These are phyloP conservation scores for Fusarium sp. DNA, from an alignment of 2,329 filamentous ascomycete species.

Conservation along the genomic window DNA sequence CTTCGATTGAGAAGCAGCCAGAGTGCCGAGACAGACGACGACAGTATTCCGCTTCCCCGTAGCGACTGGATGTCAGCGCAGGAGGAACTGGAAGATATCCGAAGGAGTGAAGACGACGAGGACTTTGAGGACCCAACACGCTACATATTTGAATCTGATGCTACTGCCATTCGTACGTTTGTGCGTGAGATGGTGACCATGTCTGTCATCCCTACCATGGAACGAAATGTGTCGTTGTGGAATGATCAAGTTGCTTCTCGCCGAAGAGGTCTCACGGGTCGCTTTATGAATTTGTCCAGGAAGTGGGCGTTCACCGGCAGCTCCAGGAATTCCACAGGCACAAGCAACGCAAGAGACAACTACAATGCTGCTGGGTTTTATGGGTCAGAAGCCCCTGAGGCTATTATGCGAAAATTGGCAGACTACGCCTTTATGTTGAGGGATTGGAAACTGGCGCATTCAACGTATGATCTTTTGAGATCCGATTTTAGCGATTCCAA, in stretches of 20 bases:
- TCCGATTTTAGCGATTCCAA: slow-evolving; percentile 94
- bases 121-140: slow-evolving; percentile 75
- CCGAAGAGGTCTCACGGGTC: slow-evolving; percentile 85
- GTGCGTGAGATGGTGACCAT: slow-evolving; percentile 95
- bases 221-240: slow-evolving; percentile 89
- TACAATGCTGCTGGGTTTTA: slow-evolving; percentile 88
- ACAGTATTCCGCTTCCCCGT: slow-evolving; percentile 81
- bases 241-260: slow-evolving; percentile 96
- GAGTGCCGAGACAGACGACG: slow-evolving; percentile 89
- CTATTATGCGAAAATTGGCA: slow-evolving; percentile 89
- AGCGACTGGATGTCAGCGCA: slow-evolving; percentile 90
- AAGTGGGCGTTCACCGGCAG: slow-evolving; percentile 84
- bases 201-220: slow-evolving; percentile 95
- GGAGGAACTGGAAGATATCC: slow-evolving; percentile 83
- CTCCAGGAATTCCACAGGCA: slow-evolving; percentile 67
- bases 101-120: slow-evolving; percentile 72
- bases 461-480: slow-evolving; percentile 89
- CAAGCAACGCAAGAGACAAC: slow-evolving; percentile 66
- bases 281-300: slow-evolving; percentile 94
- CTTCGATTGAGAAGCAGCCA: slow-evolving; percentile 85
- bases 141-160: slow-evolving; percentile 92
- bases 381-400: slow-evolving; percentile 83
- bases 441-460: slow-evolving; percentile 92
- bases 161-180: slow-evolving; percentile 86
- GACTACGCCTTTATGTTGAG: slow-evolving; percentile 97